Conservation (phyloP, 2,329 filamentous ascomycete genomes). For the Apiospora hydei region DNA sequence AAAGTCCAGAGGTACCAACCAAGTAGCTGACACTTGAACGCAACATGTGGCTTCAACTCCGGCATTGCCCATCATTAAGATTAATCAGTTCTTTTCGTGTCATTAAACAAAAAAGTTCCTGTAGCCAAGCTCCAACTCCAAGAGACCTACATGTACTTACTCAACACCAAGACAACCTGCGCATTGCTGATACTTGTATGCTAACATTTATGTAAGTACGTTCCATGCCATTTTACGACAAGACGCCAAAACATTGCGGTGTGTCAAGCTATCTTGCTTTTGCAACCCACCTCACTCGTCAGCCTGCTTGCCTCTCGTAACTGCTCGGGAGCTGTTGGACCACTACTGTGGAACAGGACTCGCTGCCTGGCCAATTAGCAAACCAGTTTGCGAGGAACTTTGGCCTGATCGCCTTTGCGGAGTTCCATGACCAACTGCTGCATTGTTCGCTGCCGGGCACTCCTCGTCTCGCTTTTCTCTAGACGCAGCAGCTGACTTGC, state of each 20-base stretch:
- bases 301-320: constrained; percentile 2
- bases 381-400: background rate
- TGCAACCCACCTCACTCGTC: constrained; percentile 13
- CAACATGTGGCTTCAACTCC: constrained; percentile 10
- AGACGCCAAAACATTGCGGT: constrained; percentile 4
- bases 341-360: constrained; percentile 15
- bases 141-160: background rate
- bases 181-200: background rate
- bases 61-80: background rate
- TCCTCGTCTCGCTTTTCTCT: constrained; percentile 3
- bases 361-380: constrained; percentile 6
- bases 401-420: constrained; percentile 11
- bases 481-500: constrained; percentile 28
- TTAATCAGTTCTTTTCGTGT: background rate
- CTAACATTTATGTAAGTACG: constrained; percentile 20
- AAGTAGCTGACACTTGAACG: background rate
- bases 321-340: constrained; percentile 17
- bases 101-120: background rate
- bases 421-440: constrained; percentile 7
- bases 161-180: background rate
- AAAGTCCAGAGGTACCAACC: background rate
- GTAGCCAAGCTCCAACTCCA: background rate
- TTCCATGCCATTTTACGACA: background rate
- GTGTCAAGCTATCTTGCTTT: constrained; percentile 13
- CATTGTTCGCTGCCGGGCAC: constrained; percentile 5